Evolutionary conservation across 1,139 yeast species (phyloP), one percentile per base, ranked within the genome.

Genomic region (Diutina sp.): DNA sequence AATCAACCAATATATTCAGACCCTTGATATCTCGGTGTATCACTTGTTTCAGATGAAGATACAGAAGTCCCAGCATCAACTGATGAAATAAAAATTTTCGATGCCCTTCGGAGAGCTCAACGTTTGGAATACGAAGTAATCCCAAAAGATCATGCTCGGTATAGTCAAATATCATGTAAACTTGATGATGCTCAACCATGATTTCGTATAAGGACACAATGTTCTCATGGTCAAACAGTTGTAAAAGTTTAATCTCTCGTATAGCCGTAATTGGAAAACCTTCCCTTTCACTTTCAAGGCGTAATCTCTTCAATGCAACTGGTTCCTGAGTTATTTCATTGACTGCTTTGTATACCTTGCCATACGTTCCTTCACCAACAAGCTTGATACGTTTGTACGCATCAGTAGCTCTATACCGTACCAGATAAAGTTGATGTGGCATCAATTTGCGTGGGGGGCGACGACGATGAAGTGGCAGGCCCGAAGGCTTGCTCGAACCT

Each of bases 181-280:
- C 84, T 56, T 83, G 84, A 58, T 84, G 84, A 59, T 76, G 77
- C 65, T 90, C 96, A 38, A 90, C 87, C 93, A 93, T 90, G 80
- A 93, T 90, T 69, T 93, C 99, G 55, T 82, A 71, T 56, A 93
- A 74, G 0, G 93, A 85, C 30, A 93, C 90, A 35, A 90, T 82
- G 67, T 91, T 90, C 18, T 78, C 80, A 67, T 93, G 97, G 60
- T 87, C 82, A 64, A 91, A 83, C n/a, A 91, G 81, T 68, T 93
- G 98, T 53, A 93, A 73, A 28, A 93, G 72, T 61, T 90, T 85
- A 59, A 91, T 90, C 70, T 93, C 99, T 62, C 99, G 78, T 65
- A 91, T 83, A 0, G 98, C 96, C 0, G 99, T 93, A 28, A 93
- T 88, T 0, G 99, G 99, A 69, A 93, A 90, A 0, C 98, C 98